These are phyloP conservation scores for Anthostomella pinea DNA, from an alignment of 2,329 filamentous ascomycete species.

Conservation along the genomic window DNA sequence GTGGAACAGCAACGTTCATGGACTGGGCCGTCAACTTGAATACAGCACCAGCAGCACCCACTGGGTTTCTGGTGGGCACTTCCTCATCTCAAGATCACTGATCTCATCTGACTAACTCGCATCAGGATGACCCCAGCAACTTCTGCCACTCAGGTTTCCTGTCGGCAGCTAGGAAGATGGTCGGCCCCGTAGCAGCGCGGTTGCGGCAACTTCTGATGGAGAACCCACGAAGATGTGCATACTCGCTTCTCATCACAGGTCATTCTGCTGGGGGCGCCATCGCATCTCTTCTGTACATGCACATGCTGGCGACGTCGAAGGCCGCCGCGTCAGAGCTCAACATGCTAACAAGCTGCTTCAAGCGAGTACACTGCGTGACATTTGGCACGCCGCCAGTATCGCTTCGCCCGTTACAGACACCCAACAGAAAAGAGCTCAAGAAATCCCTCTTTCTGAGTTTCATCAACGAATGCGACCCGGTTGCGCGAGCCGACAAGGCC, in stretches of 20 bases:
- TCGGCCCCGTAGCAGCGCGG: conserved; percentile 67
- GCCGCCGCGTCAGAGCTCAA: conserved; percentile 66
- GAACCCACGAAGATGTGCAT: conserved; percentile 62
- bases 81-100: too few relatives aligned
- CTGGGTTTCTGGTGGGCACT: conserved; percentile 63
- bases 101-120: conserved; percentile 3
- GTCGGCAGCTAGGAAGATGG: conserved; percentile 71
- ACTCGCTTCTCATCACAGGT: conserved; percentile 77
- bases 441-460: conserved; percentile 78
- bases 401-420: conserved; percentile 64
- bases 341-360: conserved; percentile 66
- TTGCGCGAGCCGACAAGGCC: conserved; percentile 70
- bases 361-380: conserved; percentile 77
- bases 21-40: conserved; percentile 87
- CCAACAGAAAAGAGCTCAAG: conserved; percentile 43
- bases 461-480: conserved; percentile 83
- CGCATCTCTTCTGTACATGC: conserved; percentile 73
- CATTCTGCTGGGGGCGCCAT: conserved; percentile 86
- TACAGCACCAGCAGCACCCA: conserved; percentile 62
- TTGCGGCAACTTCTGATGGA: conserved; percentile 69
- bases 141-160: conserved; percentile 80
- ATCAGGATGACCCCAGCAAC: conserved; percentile 68
- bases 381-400: conserved; percentile 82
- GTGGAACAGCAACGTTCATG: conserved; percentile 75
- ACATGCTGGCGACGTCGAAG: conserved; percentile 66